These are phyloP conservation scores for Salix udensis DNA, from an alignment of 345 rosid species.

Conservation along the genomic window DNA sequence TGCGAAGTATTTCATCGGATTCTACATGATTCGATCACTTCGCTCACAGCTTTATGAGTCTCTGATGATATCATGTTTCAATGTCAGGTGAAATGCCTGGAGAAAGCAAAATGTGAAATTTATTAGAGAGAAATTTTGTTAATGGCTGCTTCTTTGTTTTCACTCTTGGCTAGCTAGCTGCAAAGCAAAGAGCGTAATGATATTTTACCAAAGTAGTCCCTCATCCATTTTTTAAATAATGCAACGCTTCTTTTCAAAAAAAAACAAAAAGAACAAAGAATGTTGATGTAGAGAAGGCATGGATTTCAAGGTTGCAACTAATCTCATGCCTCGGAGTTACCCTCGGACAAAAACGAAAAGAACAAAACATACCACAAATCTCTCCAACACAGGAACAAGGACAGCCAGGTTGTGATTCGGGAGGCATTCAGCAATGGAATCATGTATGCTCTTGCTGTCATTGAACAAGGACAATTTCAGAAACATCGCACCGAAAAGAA, in stretches of 20 bases:
- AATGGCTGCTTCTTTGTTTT: background rate
- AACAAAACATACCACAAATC: constrained; percentile 82
- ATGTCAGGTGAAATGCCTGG: constrained; percentile 81
- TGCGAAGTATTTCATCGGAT: constrained; percentile 54
- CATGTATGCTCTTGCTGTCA: constrained; percentile 68
- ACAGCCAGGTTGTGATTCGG: constrained; percentile 59
- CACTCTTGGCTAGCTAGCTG: background rate
- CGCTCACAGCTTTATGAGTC: constrained; percentile 83
- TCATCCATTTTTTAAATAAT: background rate
- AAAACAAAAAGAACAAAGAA: background rate
- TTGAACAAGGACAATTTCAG: constrained; percentile 13
- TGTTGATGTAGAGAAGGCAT: background rate
- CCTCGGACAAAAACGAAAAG: constrained; percentile 2
- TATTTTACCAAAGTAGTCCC: no score
- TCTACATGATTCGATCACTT: constrained; percentile 87
- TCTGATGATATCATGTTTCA: constrained; percentile 94
- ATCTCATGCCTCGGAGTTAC: constrained; percentile 10
- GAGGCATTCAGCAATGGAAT: constrained; percentile 68
- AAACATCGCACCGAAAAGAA: background rate
- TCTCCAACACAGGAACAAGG: constrained; percentile 91
- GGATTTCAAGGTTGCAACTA: background rate
- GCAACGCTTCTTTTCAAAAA: no score
- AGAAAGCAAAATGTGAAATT: background rate
- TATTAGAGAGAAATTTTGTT: background rate
- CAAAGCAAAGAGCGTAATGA: background rate